Conservation (phyloP, 1,139 yeast genomes). For the Kluyveromyces sp. region DNA sequence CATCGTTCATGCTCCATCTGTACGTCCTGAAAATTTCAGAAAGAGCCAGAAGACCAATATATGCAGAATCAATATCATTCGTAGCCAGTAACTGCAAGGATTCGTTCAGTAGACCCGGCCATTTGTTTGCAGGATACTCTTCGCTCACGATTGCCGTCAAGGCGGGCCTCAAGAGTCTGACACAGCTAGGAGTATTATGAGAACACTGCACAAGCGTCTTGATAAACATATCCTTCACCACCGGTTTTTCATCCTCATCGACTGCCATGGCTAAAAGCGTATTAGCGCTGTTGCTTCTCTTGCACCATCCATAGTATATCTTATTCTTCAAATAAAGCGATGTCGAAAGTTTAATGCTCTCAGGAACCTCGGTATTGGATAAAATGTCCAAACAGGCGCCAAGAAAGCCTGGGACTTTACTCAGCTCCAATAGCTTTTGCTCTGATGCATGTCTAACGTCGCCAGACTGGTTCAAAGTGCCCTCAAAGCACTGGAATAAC, state of each 20-base stretch:
- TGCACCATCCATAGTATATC: conserved; percentile 58
- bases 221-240: conserved; percentile 52
- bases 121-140: conserved; percentile 57
- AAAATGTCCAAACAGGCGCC: conserved; percentile 79
- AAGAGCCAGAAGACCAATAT: conserved; percentile 71
- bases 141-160: conserved; percentile 54
- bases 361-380: conserved; percentile 44
- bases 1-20: conserved; percentile 66
- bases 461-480: conserved; percentile 69
- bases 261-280: conserved; percentile 36
- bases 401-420: conserved; percentile 60
- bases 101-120: conserved; percentile 61
- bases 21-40: conserved; percentile 68
- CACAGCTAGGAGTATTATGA: conserved; percentile 31
- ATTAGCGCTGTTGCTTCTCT: conserved; percentile 24
- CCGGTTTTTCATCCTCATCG: conserved; percentile 63
- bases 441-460: conserved; percentile 64
- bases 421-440: conserved; percentile 49
- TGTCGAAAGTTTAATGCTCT: conserved; percentile 64
- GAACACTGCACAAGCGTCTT: conserved; percentile 37
- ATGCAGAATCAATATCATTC: conserved; percentile 50
- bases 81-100: conserved; percentile 53
- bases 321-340: conserved; percentile 84
- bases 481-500: conserved; percentile 71
- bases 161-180: conserved; percentile 49